Conservation (phyloP, 768 basidiomycete genomes). For the Nevesoporus exiguus region DNA sequence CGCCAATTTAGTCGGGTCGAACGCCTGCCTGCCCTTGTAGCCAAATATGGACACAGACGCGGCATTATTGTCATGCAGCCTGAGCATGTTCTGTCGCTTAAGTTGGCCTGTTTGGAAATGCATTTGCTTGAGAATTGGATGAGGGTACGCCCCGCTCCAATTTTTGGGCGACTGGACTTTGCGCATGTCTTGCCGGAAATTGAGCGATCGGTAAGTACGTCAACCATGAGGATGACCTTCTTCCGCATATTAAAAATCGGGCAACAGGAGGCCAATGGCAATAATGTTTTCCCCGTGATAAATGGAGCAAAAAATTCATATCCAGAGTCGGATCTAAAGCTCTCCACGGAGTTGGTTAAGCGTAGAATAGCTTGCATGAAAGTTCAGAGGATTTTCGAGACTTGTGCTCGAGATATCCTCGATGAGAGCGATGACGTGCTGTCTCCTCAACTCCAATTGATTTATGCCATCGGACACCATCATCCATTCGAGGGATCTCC, state of each 20-base stretch:
- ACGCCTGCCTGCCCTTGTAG: background rate
- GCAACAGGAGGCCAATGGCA: too few species aligned
- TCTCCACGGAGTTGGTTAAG: too few species aligned
- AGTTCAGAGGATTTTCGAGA: background rate
- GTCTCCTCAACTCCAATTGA: background rate
- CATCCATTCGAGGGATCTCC: background rate
- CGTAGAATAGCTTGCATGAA: too few species aligned
- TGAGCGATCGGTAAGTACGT: too few species aligned
- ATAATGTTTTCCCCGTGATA: too few species aligned
- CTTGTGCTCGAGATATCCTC: background rate
- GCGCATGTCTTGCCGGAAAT: background rate
- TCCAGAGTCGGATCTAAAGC: too few species aligned
- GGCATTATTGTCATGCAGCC: background rate
- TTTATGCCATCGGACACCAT: background rate
- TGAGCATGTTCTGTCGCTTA: background rate
- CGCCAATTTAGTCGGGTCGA: background rate
- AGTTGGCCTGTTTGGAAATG: background rate
- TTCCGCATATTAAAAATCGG: too few species aligned
- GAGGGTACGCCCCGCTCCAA: background rate
- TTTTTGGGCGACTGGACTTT: background rate
- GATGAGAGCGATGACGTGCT: background rate
- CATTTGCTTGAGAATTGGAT: background rate
- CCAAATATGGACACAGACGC: background rate
- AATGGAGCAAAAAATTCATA: too few species aligned
- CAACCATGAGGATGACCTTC: too few species aligned